Conservation (phyloP, 2,329 filamentous ascomycete species). For the Fusarium kyushuense region DNA sequence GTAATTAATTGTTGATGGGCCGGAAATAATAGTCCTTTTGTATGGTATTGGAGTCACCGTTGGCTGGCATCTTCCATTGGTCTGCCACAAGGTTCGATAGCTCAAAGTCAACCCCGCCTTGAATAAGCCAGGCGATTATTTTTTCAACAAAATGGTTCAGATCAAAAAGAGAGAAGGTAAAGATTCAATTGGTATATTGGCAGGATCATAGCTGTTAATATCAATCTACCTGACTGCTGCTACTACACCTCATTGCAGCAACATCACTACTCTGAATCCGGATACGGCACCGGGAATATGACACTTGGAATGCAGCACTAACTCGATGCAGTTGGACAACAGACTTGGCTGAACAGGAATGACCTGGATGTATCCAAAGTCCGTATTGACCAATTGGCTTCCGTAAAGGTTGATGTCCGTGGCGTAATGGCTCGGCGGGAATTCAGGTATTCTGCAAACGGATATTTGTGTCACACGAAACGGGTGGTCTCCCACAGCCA, state of each 20-base stretch:
- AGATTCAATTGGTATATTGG: not conserved
- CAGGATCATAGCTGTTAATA: not conserved
- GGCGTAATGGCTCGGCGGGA: not conserved
- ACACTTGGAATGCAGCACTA: not conserved
- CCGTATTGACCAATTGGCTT: not conserved
- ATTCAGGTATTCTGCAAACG: not conserved
- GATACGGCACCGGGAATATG: not conserved
- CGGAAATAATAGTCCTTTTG: not conserved
- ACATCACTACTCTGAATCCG: not conserved
- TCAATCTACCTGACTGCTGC: not conserved
- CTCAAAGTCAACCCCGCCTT: not conserved
- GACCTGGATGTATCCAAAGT: not conserved
- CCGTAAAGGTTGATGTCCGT: accelerated
- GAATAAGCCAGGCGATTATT: not conserved
- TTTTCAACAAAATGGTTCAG: not conserved
- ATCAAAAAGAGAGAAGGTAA: accelerated
- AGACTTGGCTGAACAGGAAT: not conserved
- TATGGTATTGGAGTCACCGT: not conserved
- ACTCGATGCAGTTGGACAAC: not conserved
- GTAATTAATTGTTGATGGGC: not conserved
- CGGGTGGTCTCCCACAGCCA: not conserved
- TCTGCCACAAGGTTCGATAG: not conserved
- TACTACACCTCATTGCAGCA: not conserved
- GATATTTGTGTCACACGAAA: not conserved
- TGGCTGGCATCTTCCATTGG: not conserved